Percentiles rank a stretch among this genome's conserved stretches.
Evolutionary conservation across 148 eudicot species (phyloP).

Genomic region (Chenopodium album): DNA sequence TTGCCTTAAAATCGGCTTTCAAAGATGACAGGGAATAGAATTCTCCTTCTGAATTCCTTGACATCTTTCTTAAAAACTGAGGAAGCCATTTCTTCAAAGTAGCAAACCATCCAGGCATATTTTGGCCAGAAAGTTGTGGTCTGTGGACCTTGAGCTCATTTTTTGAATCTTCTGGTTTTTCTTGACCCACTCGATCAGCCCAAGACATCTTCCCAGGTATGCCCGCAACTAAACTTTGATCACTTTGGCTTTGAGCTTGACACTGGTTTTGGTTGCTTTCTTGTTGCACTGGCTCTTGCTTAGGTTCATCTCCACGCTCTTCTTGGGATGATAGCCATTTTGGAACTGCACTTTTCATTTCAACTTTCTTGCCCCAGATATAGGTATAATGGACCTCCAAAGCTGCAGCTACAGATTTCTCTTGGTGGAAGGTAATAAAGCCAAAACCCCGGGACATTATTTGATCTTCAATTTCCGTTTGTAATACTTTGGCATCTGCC

Average conservation of each 20-base stretch:
- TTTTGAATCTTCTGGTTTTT: slow-evolving; percentile 1
- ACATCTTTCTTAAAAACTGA: slow-evolving; percentile 28
- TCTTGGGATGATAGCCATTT: slow-evolving; percentile 24
- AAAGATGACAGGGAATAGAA: slow-evolving; percentile 39
- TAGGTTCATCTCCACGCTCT: slow-evolving; percentile 20
- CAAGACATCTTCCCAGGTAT: slow-evolving; percentile 27
- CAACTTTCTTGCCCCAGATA: slow-evolving; percentile 38
- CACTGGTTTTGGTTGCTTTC: not conserved
- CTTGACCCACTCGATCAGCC: slow-evolving; percentile 30
- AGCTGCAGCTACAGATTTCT: slow-evolving; percentile 33
- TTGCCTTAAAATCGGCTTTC: slow-evolving; percentile 38
- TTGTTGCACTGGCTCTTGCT: slow-evolving; percentile 13
- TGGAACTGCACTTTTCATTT: slow-evolving; percentile 35
- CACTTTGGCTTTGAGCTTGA: slow-evolving; percentile 11
- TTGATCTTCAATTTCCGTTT: slow-evolving; percentile 27
- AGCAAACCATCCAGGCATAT: slow-evolving; percentile 29
- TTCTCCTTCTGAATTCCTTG: slow-evolving; percentile 30
- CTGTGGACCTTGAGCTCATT: slow-evolving; percentile 8
- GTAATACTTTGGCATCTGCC: slow-evolving; percentile 29
- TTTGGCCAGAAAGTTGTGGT: not conserved
- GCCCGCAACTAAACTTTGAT: slow-evolving; percentile 2
- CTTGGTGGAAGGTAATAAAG: slow-evolving; percentile 40
- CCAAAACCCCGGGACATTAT: slow-evolving; percentile 37
- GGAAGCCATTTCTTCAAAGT: slow-evolving; percentile 43
- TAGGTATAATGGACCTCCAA: slow-evolving; percentile 33